Conservation (phyloP, 2,329 filamentous ascomycete species). For the Sarocladium brachiariae region DNA sequence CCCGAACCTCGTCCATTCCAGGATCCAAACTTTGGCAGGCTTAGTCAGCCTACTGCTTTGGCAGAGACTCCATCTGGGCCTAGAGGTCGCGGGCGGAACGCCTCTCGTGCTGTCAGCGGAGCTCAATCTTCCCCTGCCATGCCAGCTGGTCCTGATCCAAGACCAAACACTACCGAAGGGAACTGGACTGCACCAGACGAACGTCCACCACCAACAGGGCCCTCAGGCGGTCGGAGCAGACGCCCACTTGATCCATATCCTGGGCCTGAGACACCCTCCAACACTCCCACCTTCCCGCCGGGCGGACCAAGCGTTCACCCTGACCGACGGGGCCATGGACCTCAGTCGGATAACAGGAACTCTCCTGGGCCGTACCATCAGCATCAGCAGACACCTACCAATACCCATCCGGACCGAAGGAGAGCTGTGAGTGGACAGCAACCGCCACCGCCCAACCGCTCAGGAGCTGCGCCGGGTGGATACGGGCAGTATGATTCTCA, state of each 20-base stretch:
- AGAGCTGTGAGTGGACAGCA: constrained; percentile 4
- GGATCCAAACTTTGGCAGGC: constrained; percentile 56
- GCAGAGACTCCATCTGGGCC: constrained; percentile 48
- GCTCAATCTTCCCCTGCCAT: neutral
- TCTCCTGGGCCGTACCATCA: neutral
- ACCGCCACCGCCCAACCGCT: neutral
- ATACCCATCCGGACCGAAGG: neutral
- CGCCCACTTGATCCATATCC: constrained; percentile 14
- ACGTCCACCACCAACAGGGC: constrained; percentile 46
- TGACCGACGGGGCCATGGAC: constrained; percentile 31
- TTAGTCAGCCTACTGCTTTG: constrained; percentile 45
- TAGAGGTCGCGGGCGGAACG: constrained; percentile 40
- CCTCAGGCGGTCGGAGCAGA: constrained; percentile 41
- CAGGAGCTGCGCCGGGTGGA: neutral
- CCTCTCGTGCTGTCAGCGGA: constrained; percentile 24
- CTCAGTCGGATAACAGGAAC: constrained; percentile 1
- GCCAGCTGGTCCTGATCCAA: constrained; percentile 19
- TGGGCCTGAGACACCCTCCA: neutral
- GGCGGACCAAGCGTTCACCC: constrained; percentile 36
- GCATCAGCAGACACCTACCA: neutral
- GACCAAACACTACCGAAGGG: constrained; percentile 33
- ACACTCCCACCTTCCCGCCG: neutral
- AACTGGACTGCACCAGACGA: constrained; percentile 37
- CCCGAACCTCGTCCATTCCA: constrained; percentile 29
- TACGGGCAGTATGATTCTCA: neutral